Percentiles rank a stretch among this genome's conserved stretches.
phyloP scores from a whole-genome alignment of 2,329 filamentous ascomycete species.

The Botrytis paeoniae region DNA sequence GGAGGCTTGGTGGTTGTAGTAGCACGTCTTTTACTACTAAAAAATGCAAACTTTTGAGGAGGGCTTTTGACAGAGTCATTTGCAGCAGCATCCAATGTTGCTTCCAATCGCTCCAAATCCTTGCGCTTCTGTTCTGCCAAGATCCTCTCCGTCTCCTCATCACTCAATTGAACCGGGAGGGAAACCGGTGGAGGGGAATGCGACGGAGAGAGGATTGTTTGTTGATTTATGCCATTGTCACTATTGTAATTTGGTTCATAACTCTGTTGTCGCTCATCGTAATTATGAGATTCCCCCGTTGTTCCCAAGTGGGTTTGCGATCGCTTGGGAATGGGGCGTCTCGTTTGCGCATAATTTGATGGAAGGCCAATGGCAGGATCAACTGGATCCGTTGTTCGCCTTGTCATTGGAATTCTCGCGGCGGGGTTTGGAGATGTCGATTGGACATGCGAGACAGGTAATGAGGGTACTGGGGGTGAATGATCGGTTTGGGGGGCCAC shows the following conservation, averaged over 20 bases:
- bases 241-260: conserved; percentile 22
- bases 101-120: conserved; percentile 37
- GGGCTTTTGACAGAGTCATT: conserved; percentile 21
- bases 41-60: conserved; percentile 34
- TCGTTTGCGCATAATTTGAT: conserved; percentile 17
- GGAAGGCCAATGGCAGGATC: neutral
- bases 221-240: conserved; percentile 20
- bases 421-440: neutral
- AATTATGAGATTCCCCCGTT: conserved; percentile 24
- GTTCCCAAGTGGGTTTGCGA: conserved; percentile 19
- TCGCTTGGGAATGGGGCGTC: conserved; percentile 17
- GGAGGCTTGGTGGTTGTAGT: conserved; percentile 25
- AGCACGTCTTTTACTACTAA: conserved; percentile 31
- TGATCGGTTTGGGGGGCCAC: conserved; percentile 18
- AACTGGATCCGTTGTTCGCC: conserved; percentile 12
- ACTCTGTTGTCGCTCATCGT: conserved; percentile 22
- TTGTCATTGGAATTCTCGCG: neutral
- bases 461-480: conserved; percentile 20
- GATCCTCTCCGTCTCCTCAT: conserved; percentile 30
- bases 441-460: conserved; percentile 19
- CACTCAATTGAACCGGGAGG: conserved; percentile 20
- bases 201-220: conserved; percentile 9
- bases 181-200: conserved; percentile 12
- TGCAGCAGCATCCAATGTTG: conserved; percentile 34
- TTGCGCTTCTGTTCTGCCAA: conserved; percentile 37